Evolutionary conservation across 2,329 filamentous ascomycete genomes (phyloP).

Genomic region (Incumbomyces delicatus): DNA sequence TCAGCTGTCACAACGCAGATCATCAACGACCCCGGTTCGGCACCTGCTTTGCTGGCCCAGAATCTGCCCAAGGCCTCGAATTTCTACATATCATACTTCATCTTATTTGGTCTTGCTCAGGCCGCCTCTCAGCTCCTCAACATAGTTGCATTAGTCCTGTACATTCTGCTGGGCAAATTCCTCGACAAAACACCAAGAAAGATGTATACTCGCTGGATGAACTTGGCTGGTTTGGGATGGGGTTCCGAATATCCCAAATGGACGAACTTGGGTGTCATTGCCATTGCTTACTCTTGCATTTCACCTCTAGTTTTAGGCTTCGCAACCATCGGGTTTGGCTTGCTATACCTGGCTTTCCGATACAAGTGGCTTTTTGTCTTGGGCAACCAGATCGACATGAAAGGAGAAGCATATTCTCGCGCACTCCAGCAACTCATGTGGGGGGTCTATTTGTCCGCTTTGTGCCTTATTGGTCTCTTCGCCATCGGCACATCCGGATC

Average conservation of each 20-base stretch:
- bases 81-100: conserved; percentile 91
- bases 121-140: conserved; percentile 47
- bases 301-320: conserved; percentile 77
- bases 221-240: conserved; percentile 68
- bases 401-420: conserved; percentile 77
- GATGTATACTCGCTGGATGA: conserved; percentile 65
- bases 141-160: conserved; percentile 18
- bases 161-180: conserved; percentile 15
- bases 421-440: conserved; percentile 76
- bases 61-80: conserved; percentile 81
- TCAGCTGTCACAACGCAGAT: conserved; percentile 60
- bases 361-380: conserved; percentile 87
- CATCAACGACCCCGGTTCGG: conserved; percentile 51
- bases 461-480: conserved; percentile 79
- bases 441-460: conserved; percentile 71
- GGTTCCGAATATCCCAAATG: conserved; percentile 74
- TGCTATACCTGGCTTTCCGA: conserved; percentile 79
- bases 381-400: conserved; percentile 71
- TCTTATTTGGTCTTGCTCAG: conserved; percentile 65
- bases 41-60: conserved; percentile 57
- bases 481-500: conserved; percentile 46
- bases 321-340: conserved; percentile 62
- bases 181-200: conserved; percentile 56
- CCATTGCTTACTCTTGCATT: conserved; percentile 77
- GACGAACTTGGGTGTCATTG: conserved; percentile 79